phyloP scores from a whole-genome alignment of 805 yeast genomes.

The Blastobotrys americana region DNA sequence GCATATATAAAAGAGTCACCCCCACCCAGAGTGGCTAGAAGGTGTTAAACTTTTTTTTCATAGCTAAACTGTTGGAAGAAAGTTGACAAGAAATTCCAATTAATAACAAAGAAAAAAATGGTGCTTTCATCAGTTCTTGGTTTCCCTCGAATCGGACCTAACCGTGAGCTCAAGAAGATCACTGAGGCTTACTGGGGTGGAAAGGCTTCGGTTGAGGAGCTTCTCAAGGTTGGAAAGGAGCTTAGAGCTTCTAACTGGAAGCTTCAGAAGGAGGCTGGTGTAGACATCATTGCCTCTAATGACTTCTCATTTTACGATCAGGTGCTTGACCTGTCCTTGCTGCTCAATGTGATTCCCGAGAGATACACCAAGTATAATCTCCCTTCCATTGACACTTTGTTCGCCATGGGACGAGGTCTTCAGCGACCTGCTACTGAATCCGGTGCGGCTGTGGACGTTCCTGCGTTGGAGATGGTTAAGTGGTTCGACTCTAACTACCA shows the following conservation, averaged over 20 bases:
- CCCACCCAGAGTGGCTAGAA: no score
- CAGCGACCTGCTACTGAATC: slow-evolving; percentile 92
- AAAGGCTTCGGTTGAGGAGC: slow-evolving; percentile 79
- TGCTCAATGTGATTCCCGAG: slow-evolving; percentile 94
- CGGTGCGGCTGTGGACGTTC: slow-evolving; percentile 88
- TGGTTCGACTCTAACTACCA: slow-evolving; percentile 99
- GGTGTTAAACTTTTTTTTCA: no score
- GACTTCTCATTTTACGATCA: slow-evolving; percentile 99
- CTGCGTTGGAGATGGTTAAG: slow-evolving; percentile 98
- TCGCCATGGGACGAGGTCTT: slow-evolving; percentile 99
- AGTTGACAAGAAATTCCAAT: no score
- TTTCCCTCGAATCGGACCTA: slow-evolving; percentile 99
- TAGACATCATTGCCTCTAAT: slow-evolving; percentile 92
- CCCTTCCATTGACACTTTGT: slow-evolving; percentile 82
- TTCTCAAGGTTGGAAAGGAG: slow-evolving; percentile 87
- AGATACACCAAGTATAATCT: slow-evolving; percentile 90
- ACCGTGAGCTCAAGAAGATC: slow-evolving; percentile 98
- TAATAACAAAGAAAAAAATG: no score
- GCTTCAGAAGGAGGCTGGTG: slow-evolving; percentile 95
- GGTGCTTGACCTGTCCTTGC: slow-evolving; percentile 81
- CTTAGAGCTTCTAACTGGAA: slow-evolving; percentile 97
- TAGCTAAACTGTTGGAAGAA: no score
- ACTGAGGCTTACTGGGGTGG: slow-evolving; percentile 99
- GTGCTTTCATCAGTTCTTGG: slow-evolving; percentile 97
- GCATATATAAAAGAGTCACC: no score